phyloP scores from a whole-genome alignment of 2,329 filamentous ascomycete species.

The Teratosphaeria destructans region DNA sequence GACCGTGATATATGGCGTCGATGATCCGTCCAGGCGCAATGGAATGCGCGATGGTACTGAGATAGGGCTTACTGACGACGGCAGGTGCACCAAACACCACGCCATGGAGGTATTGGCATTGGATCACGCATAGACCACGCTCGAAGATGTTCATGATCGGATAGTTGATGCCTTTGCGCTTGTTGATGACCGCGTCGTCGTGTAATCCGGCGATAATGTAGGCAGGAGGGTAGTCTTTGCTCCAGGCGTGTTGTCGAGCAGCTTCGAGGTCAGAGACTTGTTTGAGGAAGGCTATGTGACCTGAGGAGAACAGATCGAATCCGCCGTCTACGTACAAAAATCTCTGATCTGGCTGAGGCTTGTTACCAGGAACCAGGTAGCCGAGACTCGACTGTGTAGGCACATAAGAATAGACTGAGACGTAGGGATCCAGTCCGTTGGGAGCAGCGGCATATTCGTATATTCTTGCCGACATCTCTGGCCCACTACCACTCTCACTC shows the following conservation, averaged over 20 bases:
- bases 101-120: slow-evolving; percentile 86
- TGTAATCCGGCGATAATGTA: slow-evolving; percentile 92
- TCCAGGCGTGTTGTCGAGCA: slow-evolving; percentile 63
- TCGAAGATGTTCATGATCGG: slow-evolving; percentile 99
- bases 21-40: slow-evolving; percentile 35
- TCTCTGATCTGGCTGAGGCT: slow-evolving; percentile 64
- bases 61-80: slow-evolving; percentile 67
- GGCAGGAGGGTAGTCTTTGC: slow-evolving; percentile 66
- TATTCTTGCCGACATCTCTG: slow-evolving; percentile 56
- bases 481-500: slow-evolving; percentile 34
- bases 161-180: slow-evolving; percentile 95
- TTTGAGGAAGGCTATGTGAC: slow-evolving; percentile 89
- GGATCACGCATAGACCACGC: slow-evolving; percentile 85
- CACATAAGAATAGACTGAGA: slow-evolving; percentile 53
- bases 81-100: slow-evolving; percentile 88
- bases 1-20: slow-evolving; percentile 86
- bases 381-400: slow-evolving; percentile 49
- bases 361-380: slow-evolving; percentile 58
- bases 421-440: slow-evolving; percentile 65
- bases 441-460: slow-evolving; percentile 65
- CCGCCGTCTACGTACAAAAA: slow-evolving; percentile 94
- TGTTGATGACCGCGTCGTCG: slow-evolving; percentile 88
- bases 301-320: slow-evolving; percentile 92
- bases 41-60: slow-evolving; percentile 58
- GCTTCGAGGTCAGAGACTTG: slow-evolving; percentile 67